Percentiles rank a stretch among this genome's conserved stretches.
Conservation (phyloP, 1,139 yeast genomes). For the Nakaseomyces kungkrabaensis region DNA sequence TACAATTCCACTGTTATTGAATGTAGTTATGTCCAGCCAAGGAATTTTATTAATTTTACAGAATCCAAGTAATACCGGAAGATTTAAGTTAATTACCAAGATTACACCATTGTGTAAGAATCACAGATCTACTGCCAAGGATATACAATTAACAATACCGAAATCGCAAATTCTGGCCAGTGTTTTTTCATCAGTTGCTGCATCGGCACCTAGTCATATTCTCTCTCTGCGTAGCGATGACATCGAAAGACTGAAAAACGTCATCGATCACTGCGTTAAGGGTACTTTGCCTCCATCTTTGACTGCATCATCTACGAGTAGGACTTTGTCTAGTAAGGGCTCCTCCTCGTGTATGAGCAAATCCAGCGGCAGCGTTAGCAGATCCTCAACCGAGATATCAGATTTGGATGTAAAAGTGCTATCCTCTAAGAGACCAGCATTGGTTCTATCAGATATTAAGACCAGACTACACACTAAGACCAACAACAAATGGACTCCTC, state of each 20-base stretch:
- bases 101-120: slow-evolving; percentile 19
- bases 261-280: slow-evolving; percentile 17
- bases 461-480: slow-evolving; percentile 13
- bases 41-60: slow-evolving; percentile 81
- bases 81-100: slow-evolving; percentile 14
- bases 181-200: slow-evolving; percentile 5
- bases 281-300: slow-evolving; percentile 12
- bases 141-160: slow-evolving; percentile 26
- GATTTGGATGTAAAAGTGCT: slow-evolving; percentile 6
- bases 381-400: slow-evolving; percentile 14
- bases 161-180: slow-evolving; percentile 9
- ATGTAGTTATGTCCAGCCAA: slow-evolving; percentile 79
- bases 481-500: slow-evolving; percentile 13
- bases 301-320: slow-evolving; percentile 9
- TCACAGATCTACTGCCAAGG: slow-evolving; percentile 27
- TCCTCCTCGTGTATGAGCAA: slow-evolving; percentile 10
- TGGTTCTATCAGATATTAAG: slow-evolving; percentile 14
- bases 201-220: slow-evolving; percentile 6
- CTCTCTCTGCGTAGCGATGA: slow-evolving; percentile 18
- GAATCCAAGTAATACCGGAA: slow-evolving; percentile 37
- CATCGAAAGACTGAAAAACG: slow-evolving; percentile 15
- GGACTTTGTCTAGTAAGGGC: slow-evolving; percentile 11
- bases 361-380: slow-evolving; percentile 9
- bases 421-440: slow-evolving; percentile 6
- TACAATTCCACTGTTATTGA: slow-evolving; percentile 13